phyloP scores from a whole-genome alignment of 2,329 filamentous ascomycete genomes.

The Talaromyces islandicus region DNA sequence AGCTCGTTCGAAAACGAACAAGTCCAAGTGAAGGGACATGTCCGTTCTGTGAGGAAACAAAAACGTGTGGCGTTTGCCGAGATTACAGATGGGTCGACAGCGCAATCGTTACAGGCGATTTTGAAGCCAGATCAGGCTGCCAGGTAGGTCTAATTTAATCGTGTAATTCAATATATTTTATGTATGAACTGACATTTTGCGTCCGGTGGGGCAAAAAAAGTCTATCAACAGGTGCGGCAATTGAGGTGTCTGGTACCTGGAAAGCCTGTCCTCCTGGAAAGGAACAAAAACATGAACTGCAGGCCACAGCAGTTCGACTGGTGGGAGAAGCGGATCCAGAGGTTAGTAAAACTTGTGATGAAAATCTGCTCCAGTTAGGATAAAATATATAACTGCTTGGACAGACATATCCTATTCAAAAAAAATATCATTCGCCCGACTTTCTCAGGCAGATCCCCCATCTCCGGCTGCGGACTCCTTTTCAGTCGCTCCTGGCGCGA shows the following conservation, averaged over 20 bases:
- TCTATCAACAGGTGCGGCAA: conserved; percentile 72
- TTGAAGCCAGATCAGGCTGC: conserved; percentile 65
- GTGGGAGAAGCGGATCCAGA: conserved; percentile 73
- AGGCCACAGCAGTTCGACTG: conserved; percentile 62
- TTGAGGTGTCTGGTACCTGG: conserved; percentile 74
- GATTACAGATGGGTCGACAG: conserved; percentile 79
- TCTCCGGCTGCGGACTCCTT: conserved; percentile 71
- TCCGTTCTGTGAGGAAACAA: conserved; percentile 80
- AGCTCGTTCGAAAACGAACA: conserved; percentile 29
- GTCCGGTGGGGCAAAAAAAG: conserved; percentile 43
- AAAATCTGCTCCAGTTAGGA: not conserved
- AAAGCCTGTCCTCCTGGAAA: conserved; percentile 59
- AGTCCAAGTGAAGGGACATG: conserved; percentile 66
- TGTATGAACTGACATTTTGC: not conserved
- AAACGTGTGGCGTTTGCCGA: conserved; percentile 78
- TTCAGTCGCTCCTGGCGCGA: conserved; percentile 73
- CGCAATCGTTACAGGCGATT: conserved; percentile 73
- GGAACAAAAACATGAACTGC: conserved; percentile 73
- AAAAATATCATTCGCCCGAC: conserved; percentile 88
- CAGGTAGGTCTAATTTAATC: conserved; percentile 52
- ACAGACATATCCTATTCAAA: conserved; percentile 87
- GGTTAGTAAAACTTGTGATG: conserved; percentile 46
- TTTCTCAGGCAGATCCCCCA: conserved; percentile 86
- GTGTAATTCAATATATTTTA: not conserved
- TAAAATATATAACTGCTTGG: conserved; percentile 2